A percentile compares a stretch with the other conserved stretches of the same genome.
Evolutionary conservation across 352 stramenopile species (phyloP).

Genomic region (Phytophthora lateralis): DNA sequence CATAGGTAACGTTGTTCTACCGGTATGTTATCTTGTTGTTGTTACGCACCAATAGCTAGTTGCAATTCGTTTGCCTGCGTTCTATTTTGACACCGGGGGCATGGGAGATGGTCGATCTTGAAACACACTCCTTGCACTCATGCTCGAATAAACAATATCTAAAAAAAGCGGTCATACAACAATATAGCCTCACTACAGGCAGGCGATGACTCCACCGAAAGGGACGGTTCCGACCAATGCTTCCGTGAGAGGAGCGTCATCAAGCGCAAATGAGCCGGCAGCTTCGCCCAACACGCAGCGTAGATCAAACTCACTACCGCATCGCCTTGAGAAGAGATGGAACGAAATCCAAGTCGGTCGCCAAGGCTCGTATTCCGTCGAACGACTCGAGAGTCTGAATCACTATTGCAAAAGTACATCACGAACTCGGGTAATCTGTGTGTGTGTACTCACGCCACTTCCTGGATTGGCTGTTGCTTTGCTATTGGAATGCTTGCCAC

Average conservation of each 20-base stretch:
- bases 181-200: no score
- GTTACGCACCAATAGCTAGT: no score
- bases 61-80: no score
- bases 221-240: neutral
- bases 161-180: no score
- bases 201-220: neutral
- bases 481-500: conserved; percentile 26
- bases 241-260: neutral
- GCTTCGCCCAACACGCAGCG: neutral
- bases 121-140: no score
- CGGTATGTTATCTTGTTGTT: no score
- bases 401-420: conserved; percentile 20
- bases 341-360: conserved; percentile 25
- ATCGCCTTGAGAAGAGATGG: conserved; percentile 16
- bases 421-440: conserved; percentile 2
- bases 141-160: no score
- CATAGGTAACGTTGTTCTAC: no score
- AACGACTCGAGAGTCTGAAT: conserved; percentile 22
- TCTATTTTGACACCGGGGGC: no score
- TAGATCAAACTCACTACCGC: neutral
- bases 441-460: conserved; percentile 13
- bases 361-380: conserved; percentile 22
- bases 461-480: conserved; percentile 5
- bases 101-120: no score
- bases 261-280: neutral